These are phyloP conservation scores for Achaetomium macrosporum DNA, from an alignment of 2,329 filamentous ascomycete species.

Conservation along the genomic window DNA sequence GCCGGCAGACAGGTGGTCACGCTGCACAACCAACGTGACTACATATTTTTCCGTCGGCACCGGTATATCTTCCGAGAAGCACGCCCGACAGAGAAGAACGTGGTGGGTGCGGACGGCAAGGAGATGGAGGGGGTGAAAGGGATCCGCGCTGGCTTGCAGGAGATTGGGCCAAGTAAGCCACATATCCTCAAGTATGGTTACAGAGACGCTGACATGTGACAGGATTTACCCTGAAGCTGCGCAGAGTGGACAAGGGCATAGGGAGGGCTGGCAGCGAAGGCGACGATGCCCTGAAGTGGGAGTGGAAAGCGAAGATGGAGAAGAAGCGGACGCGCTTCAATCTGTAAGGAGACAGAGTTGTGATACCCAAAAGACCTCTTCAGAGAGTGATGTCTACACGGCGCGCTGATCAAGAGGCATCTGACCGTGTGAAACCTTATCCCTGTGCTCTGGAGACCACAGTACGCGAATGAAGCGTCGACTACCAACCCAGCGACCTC, in stretches of 20 bases:
- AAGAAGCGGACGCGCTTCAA: conserved; percentile 92
- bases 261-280: conserved; percentile 61
- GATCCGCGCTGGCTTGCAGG: conserved; percentile 82
- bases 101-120: conserved; percentile 75
- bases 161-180: conserved; percentile 60
- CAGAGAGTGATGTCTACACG: not conserved
- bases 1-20: conserved; percentile 86
- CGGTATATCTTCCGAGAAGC: conserved; percentile 92
- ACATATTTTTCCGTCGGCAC: conserved; percentile 87
- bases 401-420: not conserved
- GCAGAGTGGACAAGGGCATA: conserved; percentile 86
- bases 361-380: conserved; percentile 16
- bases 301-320: conserved; percentile 95
- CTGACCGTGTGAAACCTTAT: not conserved
- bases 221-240: conserved; percentile 67
- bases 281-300: conserved; percentile 78
- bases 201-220: conserved; percentile 26
- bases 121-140: conserved; percentile 78
- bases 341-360: conserved; percentile 48
- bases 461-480: not conserved
- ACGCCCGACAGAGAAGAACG: conserved; percentile 76
- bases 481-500: not conserved
- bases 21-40: conserved; percentile 91
- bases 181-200: not conserved
- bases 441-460: not conserved